Percentiles rank a stretch among this genome's conserved stretches.
These are phyloP conservation scores for Lichenothelia convexa DNA, from an alignment of 495 filamentous ascomycete genomes.

Conservation along the genomic window DNA sequence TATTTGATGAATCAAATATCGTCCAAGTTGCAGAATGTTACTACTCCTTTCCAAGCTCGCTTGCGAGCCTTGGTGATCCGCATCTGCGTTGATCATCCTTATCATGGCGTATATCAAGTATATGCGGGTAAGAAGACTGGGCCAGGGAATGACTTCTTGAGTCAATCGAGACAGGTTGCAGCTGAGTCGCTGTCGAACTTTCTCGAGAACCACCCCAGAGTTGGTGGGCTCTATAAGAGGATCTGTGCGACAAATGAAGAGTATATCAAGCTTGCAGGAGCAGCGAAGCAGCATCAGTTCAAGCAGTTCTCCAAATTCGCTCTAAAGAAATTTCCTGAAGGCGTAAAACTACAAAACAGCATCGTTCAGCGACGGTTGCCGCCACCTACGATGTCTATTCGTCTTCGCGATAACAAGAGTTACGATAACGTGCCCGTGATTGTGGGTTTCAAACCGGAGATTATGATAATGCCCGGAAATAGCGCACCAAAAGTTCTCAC, in stretches of 20 bases:
- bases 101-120: constrained; percentile 91
- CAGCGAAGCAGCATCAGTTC: constrained; percentile 38
- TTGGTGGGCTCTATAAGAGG: constrained; percentile 37
- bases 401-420: constrained; percentile 50
- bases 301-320: constrained; percentile 29
- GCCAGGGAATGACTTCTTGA: constrained; percentile 48
- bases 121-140: constrained; percentile 57
- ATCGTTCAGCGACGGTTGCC: constrained; percentile 49
- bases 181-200: constrained; percentile 44
- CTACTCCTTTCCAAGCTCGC: constrained; percentile 51
- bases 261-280: constrained; percentile 57
- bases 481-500: constrained; percentile 86
- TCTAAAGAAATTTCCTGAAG: constrained; percentile 36
- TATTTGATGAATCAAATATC: constrained; percentile 89
- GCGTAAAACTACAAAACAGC: constrained; percentile 35
- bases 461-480: constrained; percentile 74
- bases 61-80: constrained; percentile 52
- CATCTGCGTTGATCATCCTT: constrained; percentile 83
- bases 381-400: constrained; percentile 75
- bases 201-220: constrained; percentile 32
- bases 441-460: constrained; percentile 43
- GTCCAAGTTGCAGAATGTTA: constrained; percentile 60
- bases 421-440: constrained; percentile 62
- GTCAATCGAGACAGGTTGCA: constrained; percentile 51
- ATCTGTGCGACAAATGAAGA: constrained; percentile 53